phyloP scores from a whole-genome alignment of 352 stramenopile genomes.

The Phytophthora pseudosyringae region DNA sequence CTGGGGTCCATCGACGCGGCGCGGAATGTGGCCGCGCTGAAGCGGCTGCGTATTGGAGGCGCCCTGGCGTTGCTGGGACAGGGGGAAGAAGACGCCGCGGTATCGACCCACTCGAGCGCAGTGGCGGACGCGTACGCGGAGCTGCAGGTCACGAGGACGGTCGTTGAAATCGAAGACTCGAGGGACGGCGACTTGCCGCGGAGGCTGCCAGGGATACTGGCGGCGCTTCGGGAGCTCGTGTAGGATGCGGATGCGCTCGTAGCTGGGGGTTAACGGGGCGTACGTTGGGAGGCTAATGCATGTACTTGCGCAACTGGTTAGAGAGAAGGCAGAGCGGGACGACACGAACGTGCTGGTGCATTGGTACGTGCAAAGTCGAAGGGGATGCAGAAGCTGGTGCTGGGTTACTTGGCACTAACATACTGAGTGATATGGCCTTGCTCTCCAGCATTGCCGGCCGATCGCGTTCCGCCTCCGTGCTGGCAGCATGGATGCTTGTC shows the following conservation, averaged over 20 bases:
- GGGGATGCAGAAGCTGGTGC: neutral
- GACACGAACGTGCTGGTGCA: constrained; percentile 74
- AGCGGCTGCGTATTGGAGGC: constrained; percentile 42
- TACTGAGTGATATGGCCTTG: neutral
- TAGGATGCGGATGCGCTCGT: constrained; percentile 18
- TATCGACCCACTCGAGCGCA: constrained; percentile 2
- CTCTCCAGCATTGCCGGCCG: constrained; percentile 64
- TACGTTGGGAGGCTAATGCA: neutral
- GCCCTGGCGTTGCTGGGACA: constrained; percentile 50
- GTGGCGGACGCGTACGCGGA: constrained; percentile 8
- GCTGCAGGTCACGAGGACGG: constrained; percentile 19
- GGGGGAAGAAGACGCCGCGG: constrained; percentile 30
- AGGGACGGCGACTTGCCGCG: constrained; percentile 55
- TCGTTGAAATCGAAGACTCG: constrained; percentile 60
- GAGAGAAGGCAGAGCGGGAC: constrained; percentile 33
- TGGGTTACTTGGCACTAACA: neutral
- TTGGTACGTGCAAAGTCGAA: constrained; percentile 43
- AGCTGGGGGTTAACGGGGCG: neutral
- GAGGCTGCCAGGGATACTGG: constrained; percentile 51
- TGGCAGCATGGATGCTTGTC: constrained; percentile 62
- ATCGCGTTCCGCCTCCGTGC: constrained; percentile 61
- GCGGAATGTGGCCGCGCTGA: constrained; percentile 48
- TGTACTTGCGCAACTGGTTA: constrained; percentile 15
- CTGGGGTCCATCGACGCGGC: constrained; percentile 77
- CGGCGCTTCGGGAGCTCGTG: constrained; percentile 42